Evolutionary conservation across 805 yeast genomes (phyloP).

Genomic region (Candida incommunis): DNA sequence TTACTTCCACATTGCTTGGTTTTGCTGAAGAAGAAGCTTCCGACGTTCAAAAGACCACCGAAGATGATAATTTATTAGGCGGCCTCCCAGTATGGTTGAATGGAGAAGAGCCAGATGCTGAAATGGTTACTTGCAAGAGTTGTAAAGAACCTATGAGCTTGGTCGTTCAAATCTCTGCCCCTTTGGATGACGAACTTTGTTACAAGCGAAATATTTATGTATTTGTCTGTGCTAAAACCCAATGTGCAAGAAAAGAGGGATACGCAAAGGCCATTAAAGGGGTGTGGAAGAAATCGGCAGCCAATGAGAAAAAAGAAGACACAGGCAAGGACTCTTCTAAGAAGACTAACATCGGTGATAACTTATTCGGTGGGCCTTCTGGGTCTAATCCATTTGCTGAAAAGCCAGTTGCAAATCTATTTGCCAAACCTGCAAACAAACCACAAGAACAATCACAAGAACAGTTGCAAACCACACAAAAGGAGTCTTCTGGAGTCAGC

Average conservation of each 20-base stretch:
- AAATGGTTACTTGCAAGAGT: conserved; percentile 44
- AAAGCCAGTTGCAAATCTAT: conserved; percentile 11
- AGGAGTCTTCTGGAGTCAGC: background rate
- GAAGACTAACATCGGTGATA: conserved; percentile 7
- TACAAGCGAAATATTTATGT: conserved; percentile 77
- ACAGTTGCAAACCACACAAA: conserved; percentile 3
- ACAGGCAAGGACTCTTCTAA: conserved; percentile 16
- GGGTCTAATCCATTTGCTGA: conserved; percentile 11
- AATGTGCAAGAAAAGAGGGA: conserved; percentile 59
- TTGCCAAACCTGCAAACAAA: conserved; percentile 5
- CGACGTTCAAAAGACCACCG: conserved; percentile 4
- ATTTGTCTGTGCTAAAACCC: conserved; percentile 51
- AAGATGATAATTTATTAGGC: conserved; percentile 51
- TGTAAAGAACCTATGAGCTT: conserved; percentile 54
- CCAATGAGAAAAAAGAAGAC: conserved; percentile 22
- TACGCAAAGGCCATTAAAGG: conserved; percentile 68
- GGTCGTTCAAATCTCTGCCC: conserved; percentile 68
- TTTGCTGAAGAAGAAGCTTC: conserved; percentile 18
- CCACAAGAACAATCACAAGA: conserved; percentile 3
- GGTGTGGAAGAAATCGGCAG: conserved; percentile 47
- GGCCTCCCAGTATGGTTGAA: conserved; percentile 57
- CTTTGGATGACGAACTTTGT: conserved; percentile 43
- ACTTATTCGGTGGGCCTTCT: conserved; percentile 5
- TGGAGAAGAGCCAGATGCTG: conserved; percentile 38
- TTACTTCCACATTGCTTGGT: conserved; percentile 23